These are phyloP conservation scores for Metarhizium robertsii DNA, from an alignment of 2,329 filamentous ascomycete species.

Conservation along the genomic window DNA sequence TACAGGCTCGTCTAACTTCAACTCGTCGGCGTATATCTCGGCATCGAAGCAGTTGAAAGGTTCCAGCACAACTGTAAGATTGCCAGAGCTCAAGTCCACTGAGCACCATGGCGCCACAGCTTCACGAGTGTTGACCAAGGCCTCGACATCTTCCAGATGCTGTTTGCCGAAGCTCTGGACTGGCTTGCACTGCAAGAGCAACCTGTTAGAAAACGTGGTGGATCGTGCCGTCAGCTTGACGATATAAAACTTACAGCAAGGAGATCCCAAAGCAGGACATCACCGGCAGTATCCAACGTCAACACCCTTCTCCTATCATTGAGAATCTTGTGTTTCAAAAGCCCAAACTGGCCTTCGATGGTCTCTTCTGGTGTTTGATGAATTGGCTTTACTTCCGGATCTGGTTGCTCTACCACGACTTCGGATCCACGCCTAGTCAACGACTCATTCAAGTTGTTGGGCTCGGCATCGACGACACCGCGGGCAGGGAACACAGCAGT, in stretches of 20 bases:
- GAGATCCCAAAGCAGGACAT: constrained; percentile 92
- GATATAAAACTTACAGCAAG: constrained; percentile 52
- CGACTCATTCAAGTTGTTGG: constrained; percentile 37
- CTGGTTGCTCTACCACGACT: constrained; percentile 17
- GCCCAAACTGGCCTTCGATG: constrained; percentile 88
- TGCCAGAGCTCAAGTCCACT: constrained; percentile 86
- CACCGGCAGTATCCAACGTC: constrained; percentile 88
- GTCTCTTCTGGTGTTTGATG: constrained; percentile 64
- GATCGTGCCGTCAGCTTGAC: background rate
- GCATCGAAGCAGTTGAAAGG: constrained; percentile 96
- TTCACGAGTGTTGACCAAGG: constrained; percentile 76
- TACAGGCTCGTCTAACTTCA: constrained; percentile 61
- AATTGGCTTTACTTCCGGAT: constrained; percentile 45
- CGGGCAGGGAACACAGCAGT: constrained; percentile 65
- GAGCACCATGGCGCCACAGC: constrained; percentile 94
- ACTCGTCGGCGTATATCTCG: constrained; percentile 91
- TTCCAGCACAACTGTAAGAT: constrained; percentile 81
- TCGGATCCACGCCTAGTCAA: constrained; percentile 30
- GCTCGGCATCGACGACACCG: constrained; percentile 43
- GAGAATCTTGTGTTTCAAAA: constrained; percentile 86
- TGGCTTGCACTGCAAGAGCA: constrained; percentile 58
- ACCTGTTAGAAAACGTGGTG: background rate
- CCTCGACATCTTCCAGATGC: constrained; percentile 85
- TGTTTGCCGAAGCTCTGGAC: constrained; percentile 90
- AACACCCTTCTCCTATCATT: constrained; percentile 85